phyloP scores from a whole-genome alignment of 1,139 yeast species.

The Candida neerlandica region DNA sequence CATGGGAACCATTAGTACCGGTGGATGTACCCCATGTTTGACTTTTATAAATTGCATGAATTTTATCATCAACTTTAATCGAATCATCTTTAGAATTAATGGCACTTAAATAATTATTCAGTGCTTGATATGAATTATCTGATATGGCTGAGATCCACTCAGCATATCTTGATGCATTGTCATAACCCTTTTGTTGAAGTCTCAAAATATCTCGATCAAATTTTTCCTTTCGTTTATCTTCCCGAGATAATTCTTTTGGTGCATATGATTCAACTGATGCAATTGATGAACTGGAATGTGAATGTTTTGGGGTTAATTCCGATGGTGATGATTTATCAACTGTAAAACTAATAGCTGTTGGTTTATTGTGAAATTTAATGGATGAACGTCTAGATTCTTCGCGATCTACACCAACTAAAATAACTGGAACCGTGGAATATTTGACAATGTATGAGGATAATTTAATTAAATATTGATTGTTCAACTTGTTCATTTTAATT shows the following conservation, averaged over 20 bases:
- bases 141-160: conserved; percentile 30
- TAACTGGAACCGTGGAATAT: conserved; percentile 43
- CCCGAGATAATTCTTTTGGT: conserved; percentile 11
- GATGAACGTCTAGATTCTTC: neutral
- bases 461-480: conserved; percentile 34
- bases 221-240: conserved; percentile 8
- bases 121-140: conserved; percentile 31
- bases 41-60: conserved; percentile 36
- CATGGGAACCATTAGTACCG: conserved; percentile 6
- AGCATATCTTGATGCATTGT: conserved; percentile 19
- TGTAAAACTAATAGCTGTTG: conserved; percentile 10
- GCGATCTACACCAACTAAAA: conserved; percentile 31
- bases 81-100: conserved; percentile 22
- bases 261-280: conserved; percentile 19
- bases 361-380: neutral
- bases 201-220: conserved; percentile 2
- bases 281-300: conserved; percentile 10
- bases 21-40: conserved; percentile 18
- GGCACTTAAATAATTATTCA: conserved; percentile 27
- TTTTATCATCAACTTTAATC: conserved; percentile 26
- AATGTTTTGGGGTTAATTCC: conserved; percentile 1
- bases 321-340: neutral
- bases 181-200: conserved; percentile 3
- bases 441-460: conserved; percentile 33
- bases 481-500: conserved; percentile 27